These are phyloP conservation scores for Phytophthora citricola DNA, from an alignment of 352 stramenopile genomes.

Conservation along the genomic window DNA sequence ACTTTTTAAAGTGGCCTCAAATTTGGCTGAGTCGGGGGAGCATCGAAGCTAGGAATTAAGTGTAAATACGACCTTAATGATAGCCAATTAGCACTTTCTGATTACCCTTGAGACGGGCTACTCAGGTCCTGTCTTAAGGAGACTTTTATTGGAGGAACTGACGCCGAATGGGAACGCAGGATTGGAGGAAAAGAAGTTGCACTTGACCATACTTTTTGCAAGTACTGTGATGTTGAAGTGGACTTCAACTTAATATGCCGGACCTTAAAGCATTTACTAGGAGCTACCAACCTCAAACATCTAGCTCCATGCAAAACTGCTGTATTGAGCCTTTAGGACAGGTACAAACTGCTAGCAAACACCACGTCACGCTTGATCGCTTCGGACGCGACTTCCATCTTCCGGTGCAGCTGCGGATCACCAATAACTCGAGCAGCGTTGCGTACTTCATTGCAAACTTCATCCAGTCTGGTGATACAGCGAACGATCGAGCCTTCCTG, in stretches of 20 bases:
- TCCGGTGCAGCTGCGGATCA: conserved; percentile 96
- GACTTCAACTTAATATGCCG: neutral
- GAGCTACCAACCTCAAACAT: no score
- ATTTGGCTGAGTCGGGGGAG: no score
- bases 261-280: no score
- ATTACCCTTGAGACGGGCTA: no score
- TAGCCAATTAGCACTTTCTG: no score
- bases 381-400: conserved; percentile 97
- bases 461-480: conserved; percentile 97
- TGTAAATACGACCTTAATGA: no score
- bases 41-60: no score
- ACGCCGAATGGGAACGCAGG: neutral
- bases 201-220: conserved; percentile 24
- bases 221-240: conserved; percentile 2
- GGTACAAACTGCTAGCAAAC: conserved; percentile 97
- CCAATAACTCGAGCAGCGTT: conserved; percentile 95
- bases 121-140: no score
- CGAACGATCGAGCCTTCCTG: conserved; percentile 98
- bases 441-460: conserved; percentile 97
- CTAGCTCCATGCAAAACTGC: no score
- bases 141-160: conserved; percentile 10
- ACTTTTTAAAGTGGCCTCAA: no score
- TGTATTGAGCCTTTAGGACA: conserved; percentile 49
- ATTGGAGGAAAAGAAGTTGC: conserved; percentile 31
- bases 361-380: conserved; percentile 98